Evolutionary conservation across 148 eudicot species (phyloP).

Genomic region (Polygonum maritimum): DNA sequence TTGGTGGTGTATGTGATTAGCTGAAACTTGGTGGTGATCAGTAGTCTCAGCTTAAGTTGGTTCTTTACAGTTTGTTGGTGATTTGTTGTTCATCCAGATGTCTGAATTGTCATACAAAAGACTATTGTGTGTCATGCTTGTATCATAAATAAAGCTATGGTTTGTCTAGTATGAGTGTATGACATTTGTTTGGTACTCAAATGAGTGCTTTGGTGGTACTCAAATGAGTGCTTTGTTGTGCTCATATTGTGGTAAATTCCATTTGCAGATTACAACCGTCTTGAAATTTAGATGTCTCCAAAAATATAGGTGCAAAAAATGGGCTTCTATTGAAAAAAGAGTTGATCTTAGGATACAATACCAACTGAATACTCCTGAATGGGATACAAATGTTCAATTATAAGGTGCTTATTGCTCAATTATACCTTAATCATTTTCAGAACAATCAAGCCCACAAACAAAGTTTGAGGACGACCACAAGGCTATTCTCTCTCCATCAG

Average conservation of each 20-base stretch:
- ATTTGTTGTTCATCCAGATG: neutral
- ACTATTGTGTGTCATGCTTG: neutral
- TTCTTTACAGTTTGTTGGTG: neutral
- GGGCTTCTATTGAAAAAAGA: no score
- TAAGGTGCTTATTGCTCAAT: no score
- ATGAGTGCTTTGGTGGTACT: neutral
- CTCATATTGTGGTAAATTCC: neutral
- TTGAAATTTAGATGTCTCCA: neutral
- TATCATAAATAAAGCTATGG: neutral
- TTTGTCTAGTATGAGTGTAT: neutral
- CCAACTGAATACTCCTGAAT: no score
- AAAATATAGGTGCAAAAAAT: no score
- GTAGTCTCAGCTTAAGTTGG: neutral
- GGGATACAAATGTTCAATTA: no score
- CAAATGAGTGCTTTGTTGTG: neutral
- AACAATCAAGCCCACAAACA: neutral
- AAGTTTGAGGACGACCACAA: neutral
- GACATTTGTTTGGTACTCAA: neutral
- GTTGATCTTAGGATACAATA: no score
- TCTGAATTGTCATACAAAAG: conserved; percentile 5
- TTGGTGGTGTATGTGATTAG: neutral
- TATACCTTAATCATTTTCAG: no score
- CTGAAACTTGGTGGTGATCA: neutral
- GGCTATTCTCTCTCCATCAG: neutral
- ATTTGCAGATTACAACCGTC: neutral